Evolutionary conservation across 139 green algal genomes (phyloP), one percentile per base, ranked within the genome.

Genomic region (Coelastrella sp.): DNA sequence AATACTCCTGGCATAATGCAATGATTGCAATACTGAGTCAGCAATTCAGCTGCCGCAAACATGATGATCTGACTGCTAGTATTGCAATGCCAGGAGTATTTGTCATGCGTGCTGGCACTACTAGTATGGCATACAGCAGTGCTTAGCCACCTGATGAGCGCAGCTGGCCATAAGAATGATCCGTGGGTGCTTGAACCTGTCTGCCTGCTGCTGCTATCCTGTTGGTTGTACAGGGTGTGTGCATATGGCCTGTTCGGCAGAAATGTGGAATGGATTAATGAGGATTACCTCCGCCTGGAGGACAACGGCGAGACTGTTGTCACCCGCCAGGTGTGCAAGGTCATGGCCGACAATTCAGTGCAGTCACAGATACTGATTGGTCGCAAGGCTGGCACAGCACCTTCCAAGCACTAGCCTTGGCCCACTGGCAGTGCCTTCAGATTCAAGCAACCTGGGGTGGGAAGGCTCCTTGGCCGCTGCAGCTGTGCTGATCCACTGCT

Each of bases 251-350:
- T 91, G 63, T 91, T 87, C 61, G 63, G 78, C 75, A 82, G 25
- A 9, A 78, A 66, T 6, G 20, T 76, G 8, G 87, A 91, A 61
- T 91, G 61, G 60, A 57, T 91, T 6, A 25, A 58, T 25, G 87
- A 91, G 87, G 87, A 91, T 17, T 91, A 91, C 87, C 87, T 27
- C 0, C 63, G 78, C n/a, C 78, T 91, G 78, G 87, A 91, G 87
- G 87, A 91, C 22, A 83, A 84, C 27, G 87, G 87, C 6, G 19
- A 78, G 56, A 60, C 22, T 17, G 87, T 91, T 56, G 63, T 91
- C 10, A 81, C 60, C 9, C 87, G 61, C 27, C 87, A 87, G 87
- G 7, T 66, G 25, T 89, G 66, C 84, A 79, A 87, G 60, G 57
- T 75, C 20, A 61, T 74, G 57, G 7, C 14, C 6, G 25, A 87